A percentile compares a stretch with the other conserved stretches of the same genome.
Evolutionary conservation across 495 filamentous ascomycete species (phyloP).

Genomic region (Aspergillus ostianus): DNA sequence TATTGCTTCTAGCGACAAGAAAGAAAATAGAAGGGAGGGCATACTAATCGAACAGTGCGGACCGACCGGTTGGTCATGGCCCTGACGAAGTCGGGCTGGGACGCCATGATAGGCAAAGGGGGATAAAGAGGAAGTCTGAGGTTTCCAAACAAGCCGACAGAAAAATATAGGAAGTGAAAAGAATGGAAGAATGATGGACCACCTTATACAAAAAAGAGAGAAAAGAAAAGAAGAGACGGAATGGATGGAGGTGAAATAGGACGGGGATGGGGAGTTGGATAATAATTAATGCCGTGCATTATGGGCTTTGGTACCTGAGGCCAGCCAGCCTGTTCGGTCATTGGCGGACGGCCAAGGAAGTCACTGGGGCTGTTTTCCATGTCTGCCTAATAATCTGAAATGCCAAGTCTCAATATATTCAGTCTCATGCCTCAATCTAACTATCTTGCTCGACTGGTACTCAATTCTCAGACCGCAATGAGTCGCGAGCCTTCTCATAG

Average conservation of each 20-base stretch:
- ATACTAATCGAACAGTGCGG: constrained; percentile 78
- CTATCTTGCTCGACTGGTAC: not conserved
- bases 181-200: not conserved
- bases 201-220: not conserved
- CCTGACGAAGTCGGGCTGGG: constrained; percentile 36
- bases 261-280: constrained; percentile 10
- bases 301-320: constrained; percentile 19
- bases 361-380: not conserved
- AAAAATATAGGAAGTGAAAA: not conserved
- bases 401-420: not conserved
- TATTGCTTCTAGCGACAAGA: not conserved
- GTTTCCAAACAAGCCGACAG: not conserved
- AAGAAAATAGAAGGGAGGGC: constrained; percentile 17
- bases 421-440: not conserved
- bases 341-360: not conserved
- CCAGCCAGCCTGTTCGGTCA: not conserved
- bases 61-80: constrained; percentile 77
- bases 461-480: not conserved
- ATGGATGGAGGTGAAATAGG: constrained; percentile 2
- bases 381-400: not conserved
- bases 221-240: not conserved
- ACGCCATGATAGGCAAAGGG: constrained; percentile 32
- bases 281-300: constrained; percentile 7
- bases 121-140: not conserved
- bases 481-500: not conserved